Percentiles rank a stretch among this genome's conserved stretches.
Conservation (phyloP, 2,329 filamentous ascomycete species). For the Dactylellina drechsleri region DNA sequence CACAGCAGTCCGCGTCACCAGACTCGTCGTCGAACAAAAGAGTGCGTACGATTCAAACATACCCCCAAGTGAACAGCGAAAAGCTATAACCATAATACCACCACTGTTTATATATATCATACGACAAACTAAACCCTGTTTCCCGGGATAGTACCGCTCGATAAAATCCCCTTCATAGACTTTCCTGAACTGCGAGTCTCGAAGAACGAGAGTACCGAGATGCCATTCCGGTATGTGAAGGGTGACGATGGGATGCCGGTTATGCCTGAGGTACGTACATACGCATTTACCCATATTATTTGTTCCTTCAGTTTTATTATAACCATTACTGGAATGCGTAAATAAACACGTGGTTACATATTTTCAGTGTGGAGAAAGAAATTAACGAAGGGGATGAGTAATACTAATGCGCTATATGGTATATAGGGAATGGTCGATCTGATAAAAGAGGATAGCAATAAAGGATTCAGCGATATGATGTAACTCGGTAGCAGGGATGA, state of each 20-base stretch:
- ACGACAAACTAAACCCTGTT: neutral
- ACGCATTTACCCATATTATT: neutral
- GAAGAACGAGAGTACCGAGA: conserved; percentile 91
- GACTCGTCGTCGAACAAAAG: conserved; percentile 85
- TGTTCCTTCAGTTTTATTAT: neutral
- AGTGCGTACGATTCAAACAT: conserved; percentile 73
- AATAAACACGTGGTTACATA: too few species aligned
- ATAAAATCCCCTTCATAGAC: conserved; percentile 83
- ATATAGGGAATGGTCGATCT: conserved; percentile 89
- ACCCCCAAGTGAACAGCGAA: too few species aligned
- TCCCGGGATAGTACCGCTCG: conserved; percentile 73
- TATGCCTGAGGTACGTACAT: conserved; percentile 82
- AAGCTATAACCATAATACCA: too few species aligned
- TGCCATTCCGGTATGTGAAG: conserved; percentile 94
- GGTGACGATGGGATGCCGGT: conserved; percentile 79
- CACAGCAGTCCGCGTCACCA: conserved; percentile 91
- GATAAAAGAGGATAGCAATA: conserved; percentile 92
- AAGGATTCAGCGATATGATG: conserved; percentile 81
- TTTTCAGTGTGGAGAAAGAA: too few species aligned
- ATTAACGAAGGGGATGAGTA: too few species aligned
- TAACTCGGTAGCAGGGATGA: conserved; percentile 10
- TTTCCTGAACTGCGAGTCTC: conserved; percentile 89
- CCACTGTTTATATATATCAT: too few species aligned
- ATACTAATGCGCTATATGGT: neutral
- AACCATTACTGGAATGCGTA: neutral